Evolutionary conservation across 768 basidiomycete species (phyloP).

Genomic region (Agrocybe praecox): DNA sequence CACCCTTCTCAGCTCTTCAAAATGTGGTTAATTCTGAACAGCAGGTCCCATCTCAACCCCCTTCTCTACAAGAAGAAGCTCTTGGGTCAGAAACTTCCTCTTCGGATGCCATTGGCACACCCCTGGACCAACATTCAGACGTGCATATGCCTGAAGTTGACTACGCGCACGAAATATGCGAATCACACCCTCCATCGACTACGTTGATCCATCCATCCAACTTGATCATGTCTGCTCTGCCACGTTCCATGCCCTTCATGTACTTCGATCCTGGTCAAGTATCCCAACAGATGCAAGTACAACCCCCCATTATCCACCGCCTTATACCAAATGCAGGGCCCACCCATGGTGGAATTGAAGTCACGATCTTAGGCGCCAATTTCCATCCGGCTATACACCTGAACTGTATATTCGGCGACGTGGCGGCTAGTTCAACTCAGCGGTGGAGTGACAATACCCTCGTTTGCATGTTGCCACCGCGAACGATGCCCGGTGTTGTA

Average conservation of each 20-base stretch:
- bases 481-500: conserved; percentile 80
- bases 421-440: conserved; percentile 80
- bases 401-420: conserved; percentile 85
- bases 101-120: conserved; percentile 46
- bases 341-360: conserved; percentile 91
- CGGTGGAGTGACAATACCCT: conserved; percentile 93
- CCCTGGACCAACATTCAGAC: conserved; percentile 43
- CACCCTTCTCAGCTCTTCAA: conserved; percentile 39
- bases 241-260: conserved; percentile 52
- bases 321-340: conserved; percentile 86
- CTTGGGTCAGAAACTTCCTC: conserved; percentile 50
- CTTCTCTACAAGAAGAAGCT: conserved; percentile 38
- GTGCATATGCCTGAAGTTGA: conserved; percentile 37
- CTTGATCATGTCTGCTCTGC: conserved; percentile 23
- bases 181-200: conserved; percentile 8
- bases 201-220: conserved; percentile 16
- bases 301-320: conserved; percentile 77
- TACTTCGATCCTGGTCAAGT: conserved; percentile 59
- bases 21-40: conserved; percentile 31
- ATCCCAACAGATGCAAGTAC: conserved; percentile 48
- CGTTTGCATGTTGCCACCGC: conserved; percentile 88
- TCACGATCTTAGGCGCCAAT: conserved; percentile 90
- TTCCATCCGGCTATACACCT: conserved; percentile 77
- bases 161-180: conserved; percentile 17
- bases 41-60: conserved; percentile 24